Evolutionary conservation across 2,329 filamentous ascomycete species (phyloP), one percentile per base, ranked within the genome.

Genomic region (Aspergillus sp.): DNA sequence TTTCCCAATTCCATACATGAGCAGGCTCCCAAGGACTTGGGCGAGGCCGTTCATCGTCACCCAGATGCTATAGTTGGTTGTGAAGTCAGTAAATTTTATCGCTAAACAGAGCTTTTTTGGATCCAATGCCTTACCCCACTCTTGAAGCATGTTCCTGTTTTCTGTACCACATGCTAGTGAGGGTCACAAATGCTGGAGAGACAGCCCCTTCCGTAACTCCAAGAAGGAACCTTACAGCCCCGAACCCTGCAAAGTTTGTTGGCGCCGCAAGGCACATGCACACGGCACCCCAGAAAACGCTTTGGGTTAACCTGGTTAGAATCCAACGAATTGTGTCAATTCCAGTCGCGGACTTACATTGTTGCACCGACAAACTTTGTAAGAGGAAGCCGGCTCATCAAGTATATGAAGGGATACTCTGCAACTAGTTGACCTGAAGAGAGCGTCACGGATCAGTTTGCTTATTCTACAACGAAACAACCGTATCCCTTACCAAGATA

Each of bases 1-100:
- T 13, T 77, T 41, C 10, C 80, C 82, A 54, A 84, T 81, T 38
- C 81, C 80, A 63, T 83, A 83, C 79, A 82, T 82, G n/a, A 82
- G 71, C 5, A 82, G 62, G 27, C 72, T 76, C 8, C 81, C 80
- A 39, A 80, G 62, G 30, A 82, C 72, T 63, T 82, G 80, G 0
- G 81, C 79, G 2, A 82, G 42, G 3, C 78, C 80, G 62, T 81
- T 80, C 74, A 79, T 79, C 6, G 74, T 77, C 10, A 82, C 74
- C 79, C 79, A 64, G 7, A 64, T 65, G 52, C 54, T 69, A 4
- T 13, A 17, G 3, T n/a, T 8, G 4, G 10, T 6, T 36, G 2
- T 36, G 11, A 13, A 38, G 23, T 48, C 11, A 5, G 13, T 36
- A 15, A 15, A 13, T 1, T 27, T 13, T 17, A 44, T 6, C 11